Percentiles rank a stretch among this genome's conserved stretches.
Conservation (phyloP, 441 rosid species). For the Kokia cookei region DNA sequence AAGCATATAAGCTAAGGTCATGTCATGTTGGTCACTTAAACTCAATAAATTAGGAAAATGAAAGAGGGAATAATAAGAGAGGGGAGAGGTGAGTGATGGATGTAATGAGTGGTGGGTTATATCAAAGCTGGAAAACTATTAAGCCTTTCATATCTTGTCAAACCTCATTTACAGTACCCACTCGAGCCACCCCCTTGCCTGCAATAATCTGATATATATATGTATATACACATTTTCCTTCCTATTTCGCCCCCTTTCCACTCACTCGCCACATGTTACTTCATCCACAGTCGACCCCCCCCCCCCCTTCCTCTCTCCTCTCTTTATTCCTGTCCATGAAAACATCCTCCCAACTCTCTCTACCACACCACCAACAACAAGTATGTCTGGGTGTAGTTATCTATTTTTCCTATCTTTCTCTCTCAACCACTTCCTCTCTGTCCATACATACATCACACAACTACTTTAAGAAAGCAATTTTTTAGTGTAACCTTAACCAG, state of each 20-base stretch:
- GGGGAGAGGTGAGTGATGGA: constrained; percentile 12
- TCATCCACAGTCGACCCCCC: constrained; percentile 7
- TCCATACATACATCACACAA: not conserved
- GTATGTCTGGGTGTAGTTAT: too few relatives aligned
- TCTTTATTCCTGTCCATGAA: constrained; percentile 18
- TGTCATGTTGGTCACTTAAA: too few relatives aligned
- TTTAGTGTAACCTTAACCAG: not conserved
- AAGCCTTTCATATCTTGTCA: constrained; percentile 40
- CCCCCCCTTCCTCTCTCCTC: too few relatives aligned
- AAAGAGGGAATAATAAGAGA: not conserved
- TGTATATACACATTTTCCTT: not conserved
- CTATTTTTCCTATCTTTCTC: not conserved
- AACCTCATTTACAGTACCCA: constrained; percentile 14
- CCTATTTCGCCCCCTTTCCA: not conserved
- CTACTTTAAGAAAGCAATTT: not conserved
- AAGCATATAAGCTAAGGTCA: too few relatives aligned
- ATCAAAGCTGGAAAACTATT: constrained; percentile 27
- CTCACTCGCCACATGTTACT: constrained; percentile 10
- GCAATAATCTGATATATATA: not conserved
- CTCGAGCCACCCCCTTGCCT: constrained; percentile 12
- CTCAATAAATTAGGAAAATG: not conserved
- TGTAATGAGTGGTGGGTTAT: constrained; percentile 57
- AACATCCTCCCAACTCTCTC: constrained; percentile 52
- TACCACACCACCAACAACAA: constrained; percentile 37
- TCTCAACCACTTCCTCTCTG: not conserved